A percentile compares a stretch with the other conserved stretches of the same genome.
These are phyloP conservation scores for Lentinula sp. DNA, from an alignment of 768 basidiomycete species.

Conservation along the genomic window DNA sequence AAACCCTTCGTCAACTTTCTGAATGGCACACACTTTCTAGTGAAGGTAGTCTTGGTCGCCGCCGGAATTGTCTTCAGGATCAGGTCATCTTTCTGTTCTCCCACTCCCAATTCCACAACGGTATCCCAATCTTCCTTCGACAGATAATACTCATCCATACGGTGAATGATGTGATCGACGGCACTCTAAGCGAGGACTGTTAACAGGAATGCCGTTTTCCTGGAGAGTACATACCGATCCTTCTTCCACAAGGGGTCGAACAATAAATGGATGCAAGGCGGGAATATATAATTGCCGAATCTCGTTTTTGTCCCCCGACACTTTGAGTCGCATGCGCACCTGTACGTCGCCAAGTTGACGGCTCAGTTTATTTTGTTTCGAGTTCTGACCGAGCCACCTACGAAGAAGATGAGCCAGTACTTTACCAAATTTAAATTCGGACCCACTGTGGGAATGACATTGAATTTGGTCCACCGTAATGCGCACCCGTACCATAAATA, in stretches of 20 bases:
- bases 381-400: conserved; percentile 98
- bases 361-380: conserved; percentile 78
- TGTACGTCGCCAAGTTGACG: conserved; percentile 87
- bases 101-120: conserved; percentile 89
- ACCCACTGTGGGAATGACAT: conserved; percentile 84
- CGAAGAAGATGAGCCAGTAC: not conserved
- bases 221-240: conserved; percentile 57
- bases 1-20: not conserved
- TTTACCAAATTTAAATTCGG: not conserved
- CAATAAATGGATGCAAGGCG: conserved; percentile 74
- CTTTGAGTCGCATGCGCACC: conserved; percentile 90
- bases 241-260: conserved; percentile 67
- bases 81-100: conserved; percentile 62
- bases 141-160: conserved; percentile 93
- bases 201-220: not conserved
- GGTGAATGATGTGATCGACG: conserved; percentile 74
- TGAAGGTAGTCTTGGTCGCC: conserved; percentile 79
- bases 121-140: conserved; percentile 97
- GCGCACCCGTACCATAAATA: conserved; percentile 67
- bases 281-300: conserved; percentile 91
- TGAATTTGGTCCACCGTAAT: conserved; percentile 59
- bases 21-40: conserved; percentile 58
- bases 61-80: conserved; percentile 81
- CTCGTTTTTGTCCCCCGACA: conserved; percentile 85
- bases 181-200: conserved; percentile 47